Evolutionary conservation across 495 filamentous ascomycete species (phyloP), one percentile per base, ranked within the genome.

Genomic region (Aspergillus mulundensis): DNA sequence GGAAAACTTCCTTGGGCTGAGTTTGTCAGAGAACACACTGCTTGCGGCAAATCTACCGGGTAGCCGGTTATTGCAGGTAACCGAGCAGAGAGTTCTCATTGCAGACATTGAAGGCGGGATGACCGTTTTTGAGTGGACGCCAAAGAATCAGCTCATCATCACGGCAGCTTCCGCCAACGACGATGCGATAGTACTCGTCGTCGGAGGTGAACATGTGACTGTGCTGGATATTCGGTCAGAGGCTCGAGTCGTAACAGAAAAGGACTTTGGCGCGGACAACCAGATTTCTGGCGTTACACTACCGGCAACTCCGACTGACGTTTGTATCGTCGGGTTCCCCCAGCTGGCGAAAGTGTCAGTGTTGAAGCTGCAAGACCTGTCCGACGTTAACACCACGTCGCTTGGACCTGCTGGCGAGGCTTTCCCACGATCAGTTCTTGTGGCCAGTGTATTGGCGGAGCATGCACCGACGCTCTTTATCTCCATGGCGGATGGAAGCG

Each of bases 401-500:
- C 61, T 87, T 1, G 77, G 77, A 3, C 72, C 79, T 24, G 79
- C 82, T 20, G 74, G 75, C 18, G 82, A 84, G 12, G 86, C 88
- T 8, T 85, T 95, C 45, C 94, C 94, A 4, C 81, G 92, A 18
- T 91, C 90, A 44, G 80, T 97, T 4, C 81, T 88, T 2, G 76
- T 97, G 11, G 85, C 87, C 4, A 81, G 89, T 43, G 74, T 97
- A 1, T 78, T 96, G 14, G 66, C 68, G 12, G 66, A 78, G 25
- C 76, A 74, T 53, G 80, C 82, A 15, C 85, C 90, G 1, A 96
- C 87, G 0, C 73, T 99, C 2, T 91, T 99, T 57, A 77, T 96
- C 23, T 88, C 91, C n/a, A 90, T 96, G 85, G 90, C 93, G 19
- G 93, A 97, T 70, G 94, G 94, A 21, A 89, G 87, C 61, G 88